Evolutionary conservation across 352 stramenopile genomes (phyloP), one percentile per base, ranked within the genome.

Genomic region (Pythium diclinum): DNA sequence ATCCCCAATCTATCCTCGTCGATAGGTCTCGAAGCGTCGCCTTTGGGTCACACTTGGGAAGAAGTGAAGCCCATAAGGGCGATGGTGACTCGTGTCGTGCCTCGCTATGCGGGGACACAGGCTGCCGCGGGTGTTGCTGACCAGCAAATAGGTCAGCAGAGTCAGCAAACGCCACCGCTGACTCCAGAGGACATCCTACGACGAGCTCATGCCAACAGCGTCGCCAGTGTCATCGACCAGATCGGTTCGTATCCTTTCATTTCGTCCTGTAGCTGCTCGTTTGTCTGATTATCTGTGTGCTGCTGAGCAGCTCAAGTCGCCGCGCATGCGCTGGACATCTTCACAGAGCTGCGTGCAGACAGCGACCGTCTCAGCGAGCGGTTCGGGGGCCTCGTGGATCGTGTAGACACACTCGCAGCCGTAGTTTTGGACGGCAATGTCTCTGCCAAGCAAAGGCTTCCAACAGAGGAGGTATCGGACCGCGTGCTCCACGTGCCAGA

Each of bases 271-370:
- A 10, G 17, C 8, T 23, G 1, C 16, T 47, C 40, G 23, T 19
- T 47, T 23, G 17, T 23, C 32, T 34, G n/a, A 51, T 48, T n/a
- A n/a, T 42, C 33, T 30, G n/a, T 13, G 8, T 42, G 14, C n/a
- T 42, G 40, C 49, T 48, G 33, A 23, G 34, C 36, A 89, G 80
- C 80, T 19, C 60, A 66, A 34, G 76, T 89, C 7, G 72, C 80
- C 17, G 73, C 72, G 10, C 72, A 83, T 51, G 77, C 80, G 23
- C 61, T 87, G 1, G 75, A 87, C 8, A 74, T 89, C 30, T 79
- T 87, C 21, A 55, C 57, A 46, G 80, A 87, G 57, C 69, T 89
- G 6, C 66, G 51, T 17, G 28, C 25, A 3, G 53, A 72, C 11
- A 64, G 25, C 54, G 60, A 72, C 1, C 48, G 32, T 0, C 58